A percentile compares a stretch with the other conserved stretches of the same genome.
Conservation (phyloP, 768 basidiomycete genomes). For the Leccinum barrowsii region DNA sequence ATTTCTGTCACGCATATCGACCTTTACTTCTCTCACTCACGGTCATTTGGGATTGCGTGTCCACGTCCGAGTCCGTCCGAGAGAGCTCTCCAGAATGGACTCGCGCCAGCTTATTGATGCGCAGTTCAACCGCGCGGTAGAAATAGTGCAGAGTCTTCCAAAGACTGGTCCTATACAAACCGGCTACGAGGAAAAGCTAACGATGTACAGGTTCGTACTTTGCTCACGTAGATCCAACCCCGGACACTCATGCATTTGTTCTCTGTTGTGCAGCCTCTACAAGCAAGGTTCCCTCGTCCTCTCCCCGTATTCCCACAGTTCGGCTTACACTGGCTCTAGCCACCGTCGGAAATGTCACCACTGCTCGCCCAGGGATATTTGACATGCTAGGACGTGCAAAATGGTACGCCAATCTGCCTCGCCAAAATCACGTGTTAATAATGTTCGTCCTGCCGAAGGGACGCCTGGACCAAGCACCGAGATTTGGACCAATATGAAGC, state of each 20-base stretch:
- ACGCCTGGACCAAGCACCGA: slow-evolving; percentile 93
- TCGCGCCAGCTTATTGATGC: slow-evolving; percentile 67
- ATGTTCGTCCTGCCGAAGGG: slow-evolving; percentile 46
- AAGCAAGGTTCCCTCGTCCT: slow-evolving; percentile 69
- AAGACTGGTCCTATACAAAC: slow-evolving; percentile 96
- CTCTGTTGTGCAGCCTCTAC: slow-evolving; percentile 60
- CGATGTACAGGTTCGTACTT: slow-evolving; percentile 76
- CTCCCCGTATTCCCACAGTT: neutral
- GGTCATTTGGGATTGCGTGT: neutral
- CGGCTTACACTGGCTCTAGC: slow-evolving; percentile 42
- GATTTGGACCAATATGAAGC: slow-evolving; percentile 77
- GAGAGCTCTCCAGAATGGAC: slow-evolving; percentile 41
- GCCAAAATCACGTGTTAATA: slow-evolving; percentile 21
- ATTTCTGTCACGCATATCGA: slow-evolving; percentile 13
- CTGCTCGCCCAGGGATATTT: slow-evolving; percentile 78
- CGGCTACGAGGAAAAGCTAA: slow-evolving; percentile 90
- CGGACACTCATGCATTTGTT: slow-evolving; percentile 7
- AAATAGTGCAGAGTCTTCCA: slow-evolving; percentile 88
- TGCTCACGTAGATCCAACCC: neutral
- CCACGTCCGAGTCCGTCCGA: neutral
- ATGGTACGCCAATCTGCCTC: slow-evolving; percentile 52
- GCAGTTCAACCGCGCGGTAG: slow-evolving; percentile 91
- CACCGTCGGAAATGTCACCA: slow-evolving; percentile 83
- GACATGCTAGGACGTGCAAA: slow-evolving; percentile 93
- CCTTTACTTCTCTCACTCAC: neutral